Conservation (phyloP, 192 early-diverging fungal species). For the Chytriomyces sp. region DNA sequence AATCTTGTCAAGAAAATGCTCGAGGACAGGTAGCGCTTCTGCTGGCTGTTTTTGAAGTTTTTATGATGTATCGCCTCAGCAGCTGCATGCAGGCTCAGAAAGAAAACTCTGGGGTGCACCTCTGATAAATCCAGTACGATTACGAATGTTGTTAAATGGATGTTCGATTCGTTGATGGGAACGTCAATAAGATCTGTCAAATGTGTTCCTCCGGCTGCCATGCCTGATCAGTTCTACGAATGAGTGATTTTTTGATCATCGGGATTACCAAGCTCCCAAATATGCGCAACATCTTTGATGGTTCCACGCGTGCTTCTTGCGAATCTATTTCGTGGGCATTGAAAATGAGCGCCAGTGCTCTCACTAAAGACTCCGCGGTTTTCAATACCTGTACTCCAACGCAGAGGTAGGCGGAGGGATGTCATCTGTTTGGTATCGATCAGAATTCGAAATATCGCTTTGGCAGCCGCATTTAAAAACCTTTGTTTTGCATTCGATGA, state of each 20-base stretch:
- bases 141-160: constrained; percentile 52
- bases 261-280: constrained; percentile 56
- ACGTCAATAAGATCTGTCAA: constrained; percentile 51
- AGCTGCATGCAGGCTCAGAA: constrained; percentile 3
- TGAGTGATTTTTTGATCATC: too few relatives aligned
- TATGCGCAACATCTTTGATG: constrained; percentile 59
- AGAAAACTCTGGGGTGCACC: constrained; percentile 15
- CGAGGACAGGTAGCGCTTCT: constrained; percentile 40
- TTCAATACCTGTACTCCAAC: constrained; percentile 53
- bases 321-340: constrained; percentile 27
- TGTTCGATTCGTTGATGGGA: constrained; percentile 55
- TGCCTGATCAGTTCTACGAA: too few relatives aligned
- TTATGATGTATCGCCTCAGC: background rate
- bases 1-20: constrained; percentile 43
- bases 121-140: constrained; percentile 55
- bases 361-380: background rate
- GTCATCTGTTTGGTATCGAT: constrained; percentile 43
- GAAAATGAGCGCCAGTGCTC: constrained; percentile 20
- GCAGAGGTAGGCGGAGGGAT: constrained; percentile 50
- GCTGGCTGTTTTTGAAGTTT: constrained; percentile 34
- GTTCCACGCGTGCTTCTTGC: constrained; percentile 50
- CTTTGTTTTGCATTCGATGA: constrained; percentile 55
- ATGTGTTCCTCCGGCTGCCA: constrained; percentile 51
- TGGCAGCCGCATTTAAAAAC: constrained; percentile 30
- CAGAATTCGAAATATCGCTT: background rate